These are phyloP conservation scores for Cladophialophora immunda DNA, from an alignment of 2,329 filamentous ascomycete genomes.

Conservation along the genomic window DNA sequence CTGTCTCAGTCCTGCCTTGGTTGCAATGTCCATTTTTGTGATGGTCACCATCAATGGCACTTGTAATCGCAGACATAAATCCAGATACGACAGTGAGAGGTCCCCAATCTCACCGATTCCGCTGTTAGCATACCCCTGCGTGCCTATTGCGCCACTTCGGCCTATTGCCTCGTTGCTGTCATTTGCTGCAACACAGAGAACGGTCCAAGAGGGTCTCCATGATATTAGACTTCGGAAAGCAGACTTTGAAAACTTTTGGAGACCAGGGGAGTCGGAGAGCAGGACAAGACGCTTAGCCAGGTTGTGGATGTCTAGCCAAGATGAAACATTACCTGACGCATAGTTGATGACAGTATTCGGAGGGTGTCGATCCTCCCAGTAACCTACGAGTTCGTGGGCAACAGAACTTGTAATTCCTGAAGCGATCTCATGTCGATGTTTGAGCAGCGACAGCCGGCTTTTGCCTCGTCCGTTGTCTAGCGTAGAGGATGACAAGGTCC, in stretches of 20 bases:
- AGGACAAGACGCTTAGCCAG: slow-evolving; percentile 82
- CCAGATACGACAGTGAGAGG: slow-evolving; percentile 79
- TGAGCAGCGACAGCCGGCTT: slow-evolving; percentile 85
- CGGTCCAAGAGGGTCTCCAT: slow-evolving; percentile 93
- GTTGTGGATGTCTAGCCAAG: slow-evolving; percentile 94
- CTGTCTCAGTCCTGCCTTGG: slow-evolving; percentile 72
- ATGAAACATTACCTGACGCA: slow-evolving; percentile 82
- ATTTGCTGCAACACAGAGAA: slow-evolving; percentile 86
- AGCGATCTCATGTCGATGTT: slow-evolving; percentile 90
- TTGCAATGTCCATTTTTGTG: slow-evolving; percentile 90
- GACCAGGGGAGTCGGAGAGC: slow-evolving; percentile 89
- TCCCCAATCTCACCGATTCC: slow-evolving; percentile 59
- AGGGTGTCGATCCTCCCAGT: slow-evolving; percentile 54
- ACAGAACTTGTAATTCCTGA: slow-evolving; percentile 95
- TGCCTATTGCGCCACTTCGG: slow-evolving; percentile 49
- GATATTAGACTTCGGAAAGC: slow-evolving; percentile 89
- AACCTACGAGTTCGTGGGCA: slow-evolving; percentile 91
- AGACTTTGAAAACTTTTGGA: slow-evolving; percentile 87
- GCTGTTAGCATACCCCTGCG: slow-evolving; percentile 57
- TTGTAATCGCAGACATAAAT: slow-evolving; percentile 81
- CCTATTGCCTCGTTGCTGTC: slow-evolving; percentile 62
- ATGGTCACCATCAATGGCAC: slow-evolving; percentile 82
- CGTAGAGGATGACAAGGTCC: slow-evolving; percentile 84
- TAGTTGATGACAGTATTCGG: slow-evolving; percentile 68
- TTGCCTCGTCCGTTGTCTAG: slow-evolving; percentile 93